A percentile compares a stretch with the other conserved stretches of the same genome.
Evolutionary conservation across 371 early-diverging fungal species (phyloP).

Genomic region (Capillidium heterosporum): DNA sequence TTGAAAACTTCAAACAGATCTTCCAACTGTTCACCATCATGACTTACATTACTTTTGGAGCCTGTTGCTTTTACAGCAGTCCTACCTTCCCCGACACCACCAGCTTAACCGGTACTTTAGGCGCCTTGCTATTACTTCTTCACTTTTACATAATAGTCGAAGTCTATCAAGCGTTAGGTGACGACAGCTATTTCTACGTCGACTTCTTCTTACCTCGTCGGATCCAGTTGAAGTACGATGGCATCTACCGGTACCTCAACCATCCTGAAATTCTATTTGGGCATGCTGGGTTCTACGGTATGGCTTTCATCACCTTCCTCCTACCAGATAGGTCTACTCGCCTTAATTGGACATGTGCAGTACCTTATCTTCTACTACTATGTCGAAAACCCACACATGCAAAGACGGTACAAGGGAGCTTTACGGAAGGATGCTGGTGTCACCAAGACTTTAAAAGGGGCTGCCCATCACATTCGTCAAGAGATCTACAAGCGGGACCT

Average conservation of each 20-base stretch:
- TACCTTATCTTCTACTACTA: constrained; percentile 57
- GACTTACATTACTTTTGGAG: constrained; percentile 65
- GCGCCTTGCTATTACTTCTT: constrained; percentile 48
- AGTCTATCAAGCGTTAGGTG: constrained; percentile 74
- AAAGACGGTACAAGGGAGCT: background rate
- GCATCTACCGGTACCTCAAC: constrained; percentile 72
- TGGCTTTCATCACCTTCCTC: constrained; percentile 64
- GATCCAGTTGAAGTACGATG: constrained; percentile 47
- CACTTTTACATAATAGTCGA: constrained; percentile 74
- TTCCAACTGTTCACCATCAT: constrained; percentile 73
- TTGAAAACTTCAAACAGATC: constrained; percentile 84
- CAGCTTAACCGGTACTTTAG: constrained; percentile 51
- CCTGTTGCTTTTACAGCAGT: constrained; percentile 32
- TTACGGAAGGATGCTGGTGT: constrained; percentile 30
- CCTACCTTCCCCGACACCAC: constrained; percentile 50
- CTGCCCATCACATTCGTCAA: constrained; percentile 27
- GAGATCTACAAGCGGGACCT: constrained; percentile 24
- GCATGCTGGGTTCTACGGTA: constrained; percentile 76
- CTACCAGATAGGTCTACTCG: constrained; percentile 53
- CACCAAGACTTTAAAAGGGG: constrained; percentile 65
- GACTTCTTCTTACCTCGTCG: constrained; percentile 64
- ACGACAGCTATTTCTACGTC: constrained; percentile 85
- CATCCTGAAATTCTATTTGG: constrained; percentile 83
- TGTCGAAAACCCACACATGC: constrained; percentile 56
- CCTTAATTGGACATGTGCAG: constrained; percentile 59